Base-by-base conservation (phyloP, 768 basidiomycete genomes). In the Lactifluus rugatus region DNA sequence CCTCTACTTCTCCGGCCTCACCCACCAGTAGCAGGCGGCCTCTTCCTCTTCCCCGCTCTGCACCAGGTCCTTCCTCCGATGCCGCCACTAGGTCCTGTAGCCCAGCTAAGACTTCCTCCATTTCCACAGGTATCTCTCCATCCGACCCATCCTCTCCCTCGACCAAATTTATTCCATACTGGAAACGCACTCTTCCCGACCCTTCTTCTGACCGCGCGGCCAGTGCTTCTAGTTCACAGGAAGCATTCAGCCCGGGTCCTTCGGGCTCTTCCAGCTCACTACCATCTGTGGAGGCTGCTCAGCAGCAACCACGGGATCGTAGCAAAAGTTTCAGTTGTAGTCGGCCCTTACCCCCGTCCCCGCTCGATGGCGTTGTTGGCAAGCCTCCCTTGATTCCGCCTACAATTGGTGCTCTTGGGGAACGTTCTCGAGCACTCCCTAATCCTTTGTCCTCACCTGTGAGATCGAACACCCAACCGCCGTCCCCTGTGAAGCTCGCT, bases 121-220 rank as follows among this genome's bases (percentile, higher is more conserved):
- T 45, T 41, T 17, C 45, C 16, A n/a, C 45, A n/a, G 50, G 8
- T 16, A 36, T 16, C 13, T 23, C 61, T 28, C 10, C 50, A 13
- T 39, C 13, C 8, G 49, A 51, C 32, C 25, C 47, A 1, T 36
- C 56, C 2, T 7, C 48, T 11, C 56, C 54, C 2, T 28, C 54
- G 14, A 52, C 51, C 42, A 64, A 54, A 41, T 64, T 64, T 39
- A 37, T 64, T 17, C 63, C 63, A 6, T 64, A 64, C 54, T 64
- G 63, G 63, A 64, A 59, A 39, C 63, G 63, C 17, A 59, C 57
- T 19, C 54, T 64, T 36, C 63, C 63, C 6, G 49, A 62, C 2
- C 63, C 61, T 31, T 62, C 61, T 48, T 44, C 52, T 1, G 62
- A 57, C 16, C 58, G 58, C 16, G 46, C 36, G 13, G 36, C 46